Evolutionary conservation across 352 stramenopile genomes (phyloP).

Genomic region (Globisporangium takayamanum): DNA sequence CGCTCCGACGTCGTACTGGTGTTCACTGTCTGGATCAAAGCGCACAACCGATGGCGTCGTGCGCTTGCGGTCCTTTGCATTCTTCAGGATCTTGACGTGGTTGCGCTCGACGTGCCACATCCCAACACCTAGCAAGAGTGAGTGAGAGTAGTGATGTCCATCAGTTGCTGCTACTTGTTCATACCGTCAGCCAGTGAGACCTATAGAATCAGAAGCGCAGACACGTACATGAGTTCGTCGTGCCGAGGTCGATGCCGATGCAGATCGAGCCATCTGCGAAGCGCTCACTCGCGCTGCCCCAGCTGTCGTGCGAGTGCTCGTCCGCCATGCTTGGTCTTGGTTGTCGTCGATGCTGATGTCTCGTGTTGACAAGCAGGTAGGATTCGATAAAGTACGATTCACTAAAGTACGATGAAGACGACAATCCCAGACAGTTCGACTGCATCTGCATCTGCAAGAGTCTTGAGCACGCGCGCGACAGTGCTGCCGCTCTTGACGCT

Average conservation of each 20-base stretch:
- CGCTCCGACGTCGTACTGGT: constrained; percentile 41
- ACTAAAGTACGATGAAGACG: background rate
- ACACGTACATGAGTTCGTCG: constrained; percentile 96
- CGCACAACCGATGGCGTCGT: constrained; percentile 79
- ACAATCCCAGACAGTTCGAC: background rate
- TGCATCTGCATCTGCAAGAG: background rate
- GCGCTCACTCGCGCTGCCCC: constrained; percentile 55
- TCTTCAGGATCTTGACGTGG: constrained; percentile 85
- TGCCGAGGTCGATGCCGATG: constrained; percentile 99
- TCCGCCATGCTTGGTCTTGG: constrained; percentile 12
- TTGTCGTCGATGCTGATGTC: background rate
- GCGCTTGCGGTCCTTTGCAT: constrained; percentile 42
- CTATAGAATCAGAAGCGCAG: background rate
- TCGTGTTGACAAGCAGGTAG: background rate
- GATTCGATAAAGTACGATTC: background rate
- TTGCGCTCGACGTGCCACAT: constrained; percentile 78
- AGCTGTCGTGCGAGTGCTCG: constrained; percentile 65
- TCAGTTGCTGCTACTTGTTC: background rate
- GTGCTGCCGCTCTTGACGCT: too few relatives aligned
- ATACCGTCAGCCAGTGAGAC: background rate
- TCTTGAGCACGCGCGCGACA: too few relatives aligned
- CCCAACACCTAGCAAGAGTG: constrained; percentile 32
- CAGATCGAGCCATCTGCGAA: constrained; percentile 71
- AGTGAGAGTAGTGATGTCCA: background rate
- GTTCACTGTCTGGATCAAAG: constrained; percentile 46